Conservation (phyloP, 805 yeast genomes). For the Candida michaelii region DNA sequence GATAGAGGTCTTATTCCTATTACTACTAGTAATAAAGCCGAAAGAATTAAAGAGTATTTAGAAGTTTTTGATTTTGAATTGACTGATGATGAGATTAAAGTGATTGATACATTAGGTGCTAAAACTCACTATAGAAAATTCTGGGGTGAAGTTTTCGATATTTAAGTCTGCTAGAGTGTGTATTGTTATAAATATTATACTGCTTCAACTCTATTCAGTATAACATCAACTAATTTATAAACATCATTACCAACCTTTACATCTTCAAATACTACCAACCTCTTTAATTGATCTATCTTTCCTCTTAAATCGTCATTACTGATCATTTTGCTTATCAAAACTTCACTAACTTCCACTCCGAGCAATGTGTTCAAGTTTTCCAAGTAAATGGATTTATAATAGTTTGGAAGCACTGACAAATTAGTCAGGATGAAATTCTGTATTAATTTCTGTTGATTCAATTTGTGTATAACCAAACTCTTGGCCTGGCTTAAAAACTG, state of each 20-base stretch:
- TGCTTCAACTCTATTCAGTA: slow-evolving; percentile 4
- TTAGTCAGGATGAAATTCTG: slow-evolving; percentile 33
- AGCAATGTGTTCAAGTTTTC: slow-evolving; percentile 18
- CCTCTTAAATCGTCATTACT: slow-evolving; percentile 32
- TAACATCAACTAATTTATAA: slow-evolving; percentile 7
- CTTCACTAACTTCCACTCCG: slow-evolving; percentile 22
- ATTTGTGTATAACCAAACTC: slow-evolving; percentile 9
- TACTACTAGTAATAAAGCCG: slow-evolving; percentile 44
- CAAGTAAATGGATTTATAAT: slow-evolving; percentile 27
- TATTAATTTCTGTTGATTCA: slow-evolving; percentile 15
- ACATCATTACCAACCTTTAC: slow-evolving; percentile 8
- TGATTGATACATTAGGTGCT: slow-evolving; percentile 25
- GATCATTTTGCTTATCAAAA: slow-evolving; percentile 34
- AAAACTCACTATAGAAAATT: slow-evolving; percentile 14
- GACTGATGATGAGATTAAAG: slow-evolving; percentile 43
- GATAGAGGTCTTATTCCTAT: slow-evolving; percentile 45
- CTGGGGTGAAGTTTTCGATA: neutral
- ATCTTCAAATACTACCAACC: slow-evolving; percentile 22
- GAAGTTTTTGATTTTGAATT: slow-evolving; percentile 54
- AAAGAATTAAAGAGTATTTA: slow-evolving; percentile 38
- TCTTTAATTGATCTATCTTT: slow-evolving; percentile 33
- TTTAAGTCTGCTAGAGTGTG: too few relatives aligned
- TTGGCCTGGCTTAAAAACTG: neutral
- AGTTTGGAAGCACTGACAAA: slow-evolving; percentile 28
- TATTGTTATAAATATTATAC: too few relatives aligned